Base-by-base conservation (phyloP, 257 asterid species). In the Datura wrightii region DNA sequence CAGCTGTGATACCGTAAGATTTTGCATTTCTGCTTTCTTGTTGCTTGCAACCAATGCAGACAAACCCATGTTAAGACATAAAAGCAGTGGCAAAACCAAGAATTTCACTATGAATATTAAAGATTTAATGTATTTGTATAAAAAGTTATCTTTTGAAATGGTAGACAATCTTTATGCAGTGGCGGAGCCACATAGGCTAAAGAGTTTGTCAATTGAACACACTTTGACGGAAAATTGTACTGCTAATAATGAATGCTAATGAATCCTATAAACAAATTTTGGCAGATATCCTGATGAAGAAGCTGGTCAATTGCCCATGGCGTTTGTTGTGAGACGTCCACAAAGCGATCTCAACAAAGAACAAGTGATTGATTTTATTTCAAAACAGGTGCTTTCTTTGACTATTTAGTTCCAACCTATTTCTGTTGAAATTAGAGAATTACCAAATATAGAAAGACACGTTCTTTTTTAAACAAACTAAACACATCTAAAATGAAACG, bases 221-320 rank as follows among this genome's bases (percentile, higher is more conserved):
- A 24, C 0, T 24, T 24, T 24, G 31, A 24, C 31, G 67, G 19
- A 60, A 60, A 6, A 14, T 60, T 1, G 13, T 8, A 52, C 24
- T 52, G 34, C 8, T 14, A 2, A 48, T 52, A 31, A 2, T 62
- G 79, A 76, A 83, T 4, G 44, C 42, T 72, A 4, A 55, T 52
- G 10, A 46, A 76, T 55, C 54, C 15, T 19, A 7, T 66, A 16
- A 6, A 34, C 42, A 69, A 70, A 19, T 63, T 62, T 74, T 65
- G 66, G 8, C 88, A 92, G 93, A 19, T 89, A 83, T 76, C 92
- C 93, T 6, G 92, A 90, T 65, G 89, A 92, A 83, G 94, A 89
- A 69, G 94, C 91, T 54, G 93, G 93, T 80, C 86, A 92, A 87
- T 62, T 90, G 37, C 94, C 95, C 42, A 85, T 92, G 87, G 95